Percentiles rank a stretch among this genome's conserved stretches.
phyloP scores from a whole-genome alignment of 1,284 basidiomycete genomes.

The Caloboletus inedulis region DNA sequence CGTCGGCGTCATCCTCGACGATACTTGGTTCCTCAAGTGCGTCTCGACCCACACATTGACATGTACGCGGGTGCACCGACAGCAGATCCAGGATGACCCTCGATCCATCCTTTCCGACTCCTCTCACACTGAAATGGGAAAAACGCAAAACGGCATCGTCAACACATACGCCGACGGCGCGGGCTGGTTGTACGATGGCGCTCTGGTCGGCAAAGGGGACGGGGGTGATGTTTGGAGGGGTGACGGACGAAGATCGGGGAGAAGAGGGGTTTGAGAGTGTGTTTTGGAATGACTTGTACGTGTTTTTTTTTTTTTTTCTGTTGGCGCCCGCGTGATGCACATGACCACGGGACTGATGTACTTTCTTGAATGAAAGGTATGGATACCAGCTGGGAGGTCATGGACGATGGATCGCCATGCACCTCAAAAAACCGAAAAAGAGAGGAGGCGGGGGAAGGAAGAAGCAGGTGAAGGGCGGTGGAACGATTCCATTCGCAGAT shows the following conservation, averaged over 20 bases:
- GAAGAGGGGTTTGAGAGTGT: constrained; percentile 85
- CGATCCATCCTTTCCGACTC: constrained; percentile 31
- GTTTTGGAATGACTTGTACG: constrained; percentile 78
- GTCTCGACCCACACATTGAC: constrained; percentile 11
- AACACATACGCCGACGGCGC: constrained; percentile 46
- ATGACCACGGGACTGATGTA: neutral
- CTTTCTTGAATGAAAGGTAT: constrained; percentile 45
- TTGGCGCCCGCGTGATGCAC: neutral
- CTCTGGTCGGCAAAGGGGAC: constrained; percentile 67
- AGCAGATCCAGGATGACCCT: constrained; percentile 35
- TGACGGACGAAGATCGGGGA: constrained; percentile 83
- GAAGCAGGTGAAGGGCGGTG: constrained; percentile 26
- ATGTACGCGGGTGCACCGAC: neutral
- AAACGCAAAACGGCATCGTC: constrained; percentile 70
- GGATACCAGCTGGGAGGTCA: constrained; percentile 79
- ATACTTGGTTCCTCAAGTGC: constrained; percentile 87
- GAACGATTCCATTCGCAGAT: neutral
- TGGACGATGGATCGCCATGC: constrained; percentile 79
- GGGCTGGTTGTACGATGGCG: constrained; percentile 85
- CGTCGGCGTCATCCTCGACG: constrained; percentile 85
- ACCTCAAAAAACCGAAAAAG: constrained; percentile 65
- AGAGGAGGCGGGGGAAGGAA: constrained; percentile 44
- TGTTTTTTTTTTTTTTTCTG: neutral
- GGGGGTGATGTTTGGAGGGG: constrained; percentile 88
- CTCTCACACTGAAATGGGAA: constrained; percentile 77